Conservation (phyloP, 768 basidiomycete species). For the Panaeolus cyanescens region DNA sequence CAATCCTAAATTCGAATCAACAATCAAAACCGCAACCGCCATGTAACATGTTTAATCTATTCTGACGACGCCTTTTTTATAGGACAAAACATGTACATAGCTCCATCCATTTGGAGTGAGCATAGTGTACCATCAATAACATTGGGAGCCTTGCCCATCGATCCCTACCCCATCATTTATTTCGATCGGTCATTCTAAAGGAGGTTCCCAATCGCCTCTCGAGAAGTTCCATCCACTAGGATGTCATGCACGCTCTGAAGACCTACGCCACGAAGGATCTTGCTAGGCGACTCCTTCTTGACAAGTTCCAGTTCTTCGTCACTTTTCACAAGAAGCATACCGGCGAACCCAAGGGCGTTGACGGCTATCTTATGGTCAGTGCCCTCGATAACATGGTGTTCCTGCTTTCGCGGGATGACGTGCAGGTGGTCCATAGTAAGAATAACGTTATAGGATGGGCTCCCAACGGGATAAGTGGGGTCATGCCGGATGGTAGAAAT, state of each 20-base stretch:
- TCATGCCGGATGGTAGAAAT: conserved; percentile 75
- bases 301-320: conserved; percentile 73
- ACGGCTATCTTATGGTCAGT: conserved; percentile 66
- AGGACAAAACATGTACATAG: not conserved
- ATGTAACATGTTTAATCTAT: too few species aligned
- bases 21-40: too few species aligned
- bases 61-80: too few species aligned
- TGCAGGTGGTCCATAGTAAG: conserved; percentile 85
- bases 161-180: not conserved
- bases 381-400: conserved; percentile 53
- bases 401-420: conserved; percentile 75
- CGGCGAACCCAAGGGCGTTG: conserved; percentile 89
- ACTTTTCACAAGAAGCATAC: conserved; percentile 86
- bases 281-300: conserved; percentile 59
- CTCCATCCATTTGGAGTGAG: not conserved
- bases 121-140: not conserved
- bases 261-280: conserved; percentile 65
- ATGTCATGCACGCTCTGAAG: conserved; percentile 68
- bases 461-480: conserved; percentile 58
- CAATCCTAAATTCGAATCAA: too few species aligned
- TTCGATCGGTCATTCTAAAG: not conserved
- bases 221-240: conserved; percentile 51
- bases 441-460: conserved; percentile 82
- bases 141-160: not conserved
- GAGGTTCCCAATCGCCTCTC: conserved; percentile 9